Conservation (phyloP, 495 filamentous ascomycete species). For the Penicillium cinerascens region DNA sequence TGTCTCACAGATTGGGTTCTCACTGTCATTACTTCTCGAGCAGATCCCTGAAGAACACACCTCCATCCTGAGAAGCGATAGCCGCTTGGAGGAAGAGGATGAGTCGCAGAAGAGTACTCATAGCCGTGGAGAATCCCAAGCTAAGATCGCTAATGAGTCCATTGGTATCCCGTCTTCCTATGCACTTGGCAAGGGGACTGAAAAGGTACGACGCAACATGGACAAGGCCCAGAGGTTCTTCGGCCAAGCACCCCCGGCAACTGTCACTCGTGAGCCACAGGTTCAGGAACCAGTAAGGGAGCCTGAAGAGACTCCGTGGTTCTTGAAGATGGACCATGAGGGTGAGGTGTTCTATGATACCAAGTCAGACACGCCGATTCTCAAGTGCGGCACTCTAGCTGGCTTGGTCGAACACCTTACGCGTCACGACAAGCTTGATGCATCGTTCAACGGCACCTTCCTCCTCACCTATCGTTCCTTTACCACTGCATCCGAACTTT, state of each 20-base stretch:
- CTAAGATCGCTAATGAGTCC: constrained; percentile 30
- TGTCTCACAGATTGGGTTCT: constrained; percentile 83
- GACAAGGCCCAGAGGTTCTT: constrained; percentile 88
- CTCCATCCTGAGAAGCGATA: constrained; percentile 30
- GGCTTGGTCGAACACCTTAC: constrained; percentile 96
- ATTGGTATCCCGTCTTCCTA: constrained; percentile 67
- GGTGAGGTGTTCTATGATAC: constrained; percentile 84
- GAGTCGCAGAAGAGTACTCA: constrained; percentile 27
- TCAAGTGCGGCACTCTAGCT: constrained; percentile 85
- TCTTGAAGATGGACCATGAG: constrained; percentile 83
- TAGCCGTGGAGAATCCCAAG: constrained; percentile 33
- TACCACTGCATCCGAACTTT: constrained; percentile 83
- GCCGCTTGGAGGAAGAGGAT: constrained; percentile 33
- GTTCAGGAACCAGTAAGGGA: constrained; percentile 46
- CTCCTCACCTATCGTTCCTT: constrained; percentile 95
- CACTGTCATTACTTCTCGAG: constrained; percentile 80
- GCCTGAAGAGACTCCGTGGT: constrained; percentile 76
- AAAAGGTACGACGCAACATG: constrained; percentile 63
- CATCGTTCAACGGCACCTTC: constrained; percentile 97
- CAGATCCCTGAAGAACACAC: constrained; percentile 54
- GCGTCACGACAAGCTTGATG: constrained; percentile 90
- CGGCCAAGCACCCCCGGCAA: constrained; percentile 69
- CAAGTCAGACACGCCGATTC: constrained; percentile 64
- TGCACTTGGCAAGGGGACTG: constrained; percentile 51
- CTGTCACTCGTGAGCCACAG: constrained; percentile 44